These are phyloP conservation scores for Amanita rimosa DNA, from an alignment of 768 basidiomycete genomes.

Conservation along the genomic window DNA sequence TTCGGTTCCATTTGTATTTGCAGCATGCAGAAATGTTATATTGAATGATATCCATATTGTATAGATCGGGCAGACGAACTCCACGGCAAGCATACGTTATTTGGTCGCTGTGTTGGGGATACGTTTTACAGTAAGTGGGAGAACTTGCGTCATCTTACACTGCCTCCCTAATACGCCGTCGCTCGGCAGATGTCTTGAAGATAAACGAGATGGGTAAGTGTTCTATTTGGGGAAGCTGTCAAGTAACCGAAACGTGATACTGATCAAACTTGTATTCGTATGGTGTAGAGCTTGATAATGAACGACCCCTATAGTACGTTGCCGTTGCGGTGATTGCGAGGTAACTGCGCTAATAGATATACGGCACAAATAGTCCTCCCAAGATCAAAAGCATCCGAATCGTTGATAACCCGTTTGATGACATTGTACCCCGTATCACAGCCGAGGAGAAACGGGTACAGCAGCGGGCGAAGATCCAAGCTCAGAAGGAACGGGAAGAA, in stretches of 20 bases:
- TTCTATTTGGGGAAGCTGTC: background rate
- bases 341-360: background rate
- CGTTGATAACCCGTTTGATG: slow-evolving; percentile 88
- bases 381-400: slow-evolving; percentile 82
- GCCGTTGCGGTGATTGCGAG: background rate
- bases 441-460: slow-evolving; percentile 85
- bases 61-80: slow-evolving; percentile 85
- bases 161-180: background rate
- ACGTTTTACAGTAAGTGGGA: slow-evolving; percentile 71
- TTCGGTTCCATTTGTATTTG: slow-evolving; percentile 16
- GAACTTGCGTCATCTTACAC: background rate
- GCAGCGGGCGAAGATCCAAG: slow-evolving; percentile 66
- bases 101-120: slow-evolving; percentile 83
- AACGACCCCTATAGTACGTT: slow-evolving; percentile 72
- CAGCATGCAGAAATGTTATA: background rate
- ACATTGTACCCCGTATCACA: slow-evolving; percentile 94
- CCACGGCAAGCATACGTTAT: slow-evolving; percentile 90
- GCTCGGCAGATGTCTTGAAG: slow-evolving; percentile 67
- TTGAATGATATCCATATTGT: too few relatives aligned
- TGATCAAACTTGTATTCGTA: background rate
- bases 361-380: slow-evolving; percentile 53
- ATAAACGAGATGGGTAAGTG: slow-evolving; percentile 81
- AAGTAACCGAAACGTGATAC: background rate
- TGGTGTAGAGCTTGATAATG: slow-evolving; percentile 56
- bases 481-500: slow-evolving; percentile 71